Conservation (phyloP, 805 yeast genomes). For the Zygotorulaspora danielsina region DNA sequence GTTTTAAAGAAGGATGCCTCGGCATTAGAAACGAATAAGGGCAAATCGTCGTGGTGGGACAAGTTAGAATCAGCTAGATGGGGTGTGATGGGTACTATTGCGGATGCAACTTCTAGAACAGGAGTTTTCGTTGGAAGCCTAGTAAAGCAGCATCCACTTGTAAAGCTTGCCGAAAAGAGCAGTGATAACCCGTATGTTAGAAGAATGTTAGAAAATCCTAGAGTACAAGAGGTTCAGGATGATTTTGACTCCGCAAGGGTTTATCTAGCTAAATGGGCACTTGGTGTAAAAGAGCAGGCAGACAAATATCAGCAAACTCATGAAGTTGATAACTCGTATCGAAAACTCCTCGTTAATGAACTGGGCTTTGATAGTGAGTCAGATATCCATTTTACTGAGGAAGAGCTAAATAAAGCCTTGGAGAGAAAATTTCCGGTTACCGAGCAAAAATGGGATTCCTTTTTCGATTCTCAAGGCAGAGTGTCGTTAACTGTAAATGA, state of each 20-base stretch:
- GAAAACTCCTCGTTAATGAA: conserved; percentile 52
- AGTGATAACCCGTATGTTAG: conserved; percentile 37
- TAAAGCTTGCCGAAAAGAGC: conserved; percentile 42
- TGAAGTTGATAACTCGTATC: conserved; percentile 56
- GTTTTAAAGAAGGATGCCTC: conserved; percentile 4
- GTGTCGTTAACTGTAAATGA: conserved; percentile 70
- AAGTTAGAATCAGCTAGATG: conserved; percentile 57
- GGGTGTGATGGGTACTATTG: conserved; percentile 80
- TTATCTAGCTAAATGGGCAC: conserved; percentile 94
- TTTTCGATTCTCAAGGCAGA: conserved; percentile 76
- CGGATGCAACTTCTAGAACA: conserved; percentile 56
- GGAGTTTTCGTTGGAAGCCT: conserved; percentile 24
- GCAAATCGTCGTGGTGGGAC: conserved; percentile 20
- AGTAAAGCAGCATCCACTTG: conserved; percentile 30
- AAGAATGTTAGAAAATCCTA: conserved; percentile 66
- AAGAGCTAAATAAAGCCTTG: conserved; percentile 49
- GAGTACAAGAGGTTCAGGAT: conserved; percentile 69
- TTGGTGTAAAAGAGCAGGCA: conserved; percentile 88
- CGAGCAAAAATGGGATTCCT: conserved; percentile 73
- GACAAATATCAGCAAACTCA: conserved; percentile 46
- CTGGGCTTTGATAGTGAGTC: conserved; percentile 47
- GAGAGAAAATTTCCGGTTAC: conserved; percentile 49
- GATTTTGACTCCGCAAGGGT: conserved; percentile 92
- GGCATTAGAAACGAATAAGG: background rate
- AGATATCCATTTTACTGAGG: conserved; percentile 28